These are phyloP conservation scores for Diaporthe citrichinensis DNA, from an alignment of 2,329 filamentous ascomycete genomes.

Conservation along the genomic window DNA sequence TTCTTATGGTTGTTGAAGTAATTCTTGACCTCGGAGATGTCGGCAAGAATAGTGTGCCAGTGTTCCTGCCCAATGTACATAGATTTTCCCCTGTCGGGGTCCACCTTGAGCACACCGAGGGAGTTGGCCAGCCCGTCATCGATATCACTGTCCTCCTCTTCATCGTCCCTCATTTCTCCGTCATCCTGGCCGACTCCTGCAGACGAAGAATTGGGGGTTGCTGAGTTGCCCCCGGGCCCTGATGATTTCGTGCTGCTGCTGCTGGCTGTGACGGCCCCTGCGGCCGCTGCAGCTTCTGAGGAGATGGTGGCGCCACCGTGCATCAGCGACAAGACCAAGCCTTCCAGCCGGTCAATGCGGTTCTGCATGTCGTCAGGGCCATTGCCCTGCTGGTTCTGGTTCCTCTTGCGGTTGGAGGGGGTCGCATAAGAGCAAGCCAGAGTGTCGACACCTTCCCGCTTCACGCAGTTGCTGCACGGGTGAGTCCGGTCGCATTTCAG, in stretches of 20 bases:
- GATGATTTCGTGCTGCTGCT: conserved; percentile 49
- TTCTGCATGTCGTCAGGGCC: conserved; percentile 98
- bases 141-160: conserved; percentile 76
- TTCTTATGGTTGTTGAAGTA: conserved; percentile 91
- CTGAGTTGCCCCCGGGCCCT: conserved; percentile 52
- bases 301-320: conserved; percentile 77
- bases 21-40: conserved; percentile 93
- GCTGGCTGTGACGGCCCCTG: conserved; percentile 47
- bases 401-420: conserved; percentile 80
- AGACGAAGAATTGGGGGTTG: conserved; percentile 61
- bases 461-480: conserved; percentile 95
- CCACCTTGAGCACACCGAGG: conserved; percentile 86
- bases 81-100: conserved; percentile 81
- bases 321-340: conserved; percentile 93
- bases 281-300: conserved; percentile 51
- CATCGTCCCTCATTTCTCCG: conserved; percentile 63
- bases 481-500: conserved; percentile 95
- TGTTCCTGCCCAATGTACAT: conserved; percentile 87
- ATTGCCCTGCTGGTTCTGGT: conserved; percentile 70
- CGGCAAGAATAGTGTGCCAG: conserved; percentile 84
- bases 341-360: conserved; percentile 94
- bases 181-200: conserved; percentile 69
- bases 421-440: conserved; percentile 88
- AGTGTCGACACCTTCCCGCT: conserved; percentile 86
- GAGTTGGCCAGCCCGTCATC: conserved; percentile 79